Conservation (phyloP, 75 land plant genomes). For the Pseudotsuga menziesii region DNA sequence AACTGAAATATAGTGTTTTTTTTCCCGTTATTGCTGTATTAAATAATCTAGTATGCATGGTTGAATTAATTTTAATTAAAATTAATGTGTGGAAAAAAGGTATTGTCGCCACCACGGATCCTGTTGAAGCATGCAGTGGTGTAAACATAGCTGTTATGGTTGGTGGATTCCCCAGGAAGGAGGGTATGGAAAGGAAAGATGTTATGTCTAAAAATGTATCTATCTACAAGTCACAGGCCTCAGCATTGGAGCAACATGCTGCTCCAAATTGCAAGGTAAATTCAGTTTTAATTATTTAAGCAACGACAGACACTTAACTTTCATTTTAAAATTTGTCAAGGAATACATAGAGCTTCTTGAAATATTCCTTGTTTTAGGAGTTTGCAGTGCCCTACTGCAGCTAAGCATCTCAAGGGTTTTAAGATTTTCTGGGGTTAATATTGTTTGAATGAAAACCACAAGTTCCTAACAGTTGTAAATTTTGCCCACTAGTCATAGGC, state of each 20-base stretch:
- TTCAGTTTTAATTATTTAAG: conserved; percentile 3
- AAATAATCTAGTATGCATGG: neutral
- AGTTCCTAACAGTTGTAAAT: neutral
- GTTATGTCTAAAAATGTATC: conserved; percentile 98
- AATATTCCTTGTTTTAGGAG: neutral
- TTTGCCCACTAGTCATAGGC: neutral
- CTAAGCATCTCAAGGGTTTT: neutral
- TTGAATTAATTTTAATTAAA: neutral
- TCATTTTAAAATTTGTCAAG: neutral
- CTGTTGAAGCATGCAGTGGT: conserved; percentile 86
- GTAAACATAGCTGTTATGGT: conserved; percentile 96
- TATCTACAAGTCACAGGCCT: conserved; percentile 94
- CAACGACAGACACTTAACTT: neutral
- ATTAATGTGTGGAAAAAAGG: conserved; percentile 33
- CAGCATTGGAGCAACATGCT: conserved; percentile 89
- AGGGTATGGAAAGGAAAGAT: conserved; percentile 99
- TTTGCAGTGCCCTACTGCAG: neutral
- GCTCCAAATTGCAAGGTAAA: conserved; percentile 85
- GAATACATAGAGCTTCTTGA: neutral
- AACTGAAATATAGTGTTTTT: neutral
- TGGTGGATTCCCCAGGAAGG: conserved; percentile 97
- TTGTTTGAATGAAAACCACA: neutral
- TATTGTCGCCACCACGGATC: conserved; percentile 94
- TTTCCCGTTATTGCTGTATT: neutral
- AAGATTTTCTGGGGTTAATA: neutral